A percentile compares a stretch with the other conserved stretches of the same genome.
phyloP scores from a whole-genome alignment of 345 rosid species.

The Gossypium bickii region DNA sequence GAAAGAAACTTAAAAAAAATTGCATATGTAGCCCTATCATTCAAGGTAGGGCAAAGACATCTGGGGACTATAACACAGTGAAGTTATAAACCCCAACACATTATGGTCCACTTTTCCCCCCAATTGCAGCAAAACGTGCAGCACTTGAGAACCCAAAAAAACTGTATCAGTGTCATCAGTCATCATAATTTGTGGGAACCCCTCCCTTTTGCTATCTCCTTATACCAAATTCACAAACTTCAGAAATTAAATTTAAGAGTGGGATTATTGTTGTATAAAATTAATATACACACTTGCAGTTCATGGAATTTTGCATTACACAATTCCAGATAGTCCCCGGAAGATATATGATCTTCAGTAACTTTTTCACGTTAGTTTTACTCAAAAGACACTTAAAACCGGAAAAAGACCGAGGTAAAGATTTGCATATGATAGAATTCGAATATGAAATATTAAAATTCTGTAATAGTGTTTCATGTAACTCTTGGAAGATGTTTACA shows the following conservation, averaged over 20 bases:
- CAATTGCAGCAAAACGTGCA: conserved; percentile 10
- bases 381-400: too few relatives aligned
- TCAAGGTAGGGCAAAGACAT: not conserved
- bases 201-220: not conserved
- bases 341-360: too few relatives aligned
- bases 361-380: too few relatives aligned
- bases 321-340: not conserved
- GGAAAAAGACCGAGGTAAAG: too few relatives aligned
- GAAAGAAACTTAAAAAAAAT: not conserved
- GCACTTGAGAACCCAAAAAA: not conserved
- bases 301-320: not conserved
- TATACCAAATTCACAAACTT: not conserved
- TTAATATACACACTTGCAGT: not conserved
- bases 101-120: conserved; percentile 1
- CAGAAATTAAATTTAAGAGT: not conserved
- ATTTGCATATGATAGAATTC: too few relatives aligned
- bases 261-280: too few relatives aligned
- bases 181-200: conserved; percentile 6
- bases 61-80: not conserved
- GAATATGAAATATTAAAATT: too few relatives aligned
- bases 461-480: too few relatives aligned
- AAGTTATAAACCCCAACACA: not conserved
- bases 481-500: too few relatives aligned
- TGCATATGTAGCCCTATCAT: not conserved
- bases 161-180: not conserved